phyloP scores from a whole-genome alignment of 331 rosid species.

The Telfairia occidentalis region DNA sequence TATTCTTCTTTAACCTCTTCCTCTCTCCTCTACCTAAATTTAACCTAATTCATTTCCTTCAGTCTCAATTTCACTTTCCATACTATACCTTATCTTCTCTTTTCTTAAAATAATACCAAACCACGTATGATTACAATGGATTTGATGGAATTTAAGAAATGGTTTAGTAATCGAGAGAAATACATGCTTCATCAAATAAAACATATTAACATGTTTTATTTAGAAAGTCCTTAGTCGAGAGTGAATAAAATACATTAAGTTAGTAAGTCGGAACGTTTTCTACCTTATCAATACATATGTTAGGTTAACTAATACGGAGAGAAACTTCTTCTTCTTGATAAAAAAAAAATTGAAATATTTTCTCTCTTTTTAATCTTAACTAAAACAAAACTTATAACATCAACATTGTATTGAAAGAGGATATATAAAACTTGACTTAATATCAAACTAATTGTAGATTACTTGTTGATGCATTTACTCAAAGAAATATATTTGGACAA shows the following conservation, averaged over 20 bases:
- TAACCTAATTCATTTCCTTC: slow-evolving; percentile 12
- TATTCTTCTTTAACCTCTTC: slow-evolving; percentile 18
- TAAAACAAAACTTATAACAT: background rate
- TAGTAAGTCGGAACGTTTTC: background rate
- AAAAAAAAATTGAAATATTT: background rate
- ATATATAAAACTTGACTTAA: background rate
- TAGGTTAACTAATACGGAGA: background rate
- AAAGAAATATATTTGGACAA: background rate
- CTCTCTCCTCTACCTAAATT: background rate
- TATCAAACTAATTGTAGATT: background rate
- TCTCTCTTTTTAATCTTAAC: background rate
- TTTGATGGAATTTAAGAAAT: background rate
- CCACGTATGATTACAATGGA: background rate
- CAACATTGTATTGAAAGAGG: background rate
- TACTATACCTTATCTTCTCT: too few species aligned
- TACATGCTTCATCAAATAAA: background rate
- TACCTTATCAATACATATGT: background rate
- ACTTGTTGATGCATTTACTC: background rate
- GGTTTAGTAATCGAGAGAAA: background rate
- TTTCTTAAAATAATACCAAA: too few species aligned
- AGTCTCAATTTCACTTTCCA: background rate
- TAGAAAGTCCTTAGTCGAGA: background rate
- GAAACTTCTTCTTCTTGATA: background rate
- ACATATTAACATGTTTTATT: background rate
- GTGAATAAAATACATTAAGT: background rate